A percentile compares a stretch with the other conserved stretches of the same genome.
Evolutionary conservation across 73 alveolate genomes (phyloP).

Genomic region (Tetrahymena thermophila): DNA sequence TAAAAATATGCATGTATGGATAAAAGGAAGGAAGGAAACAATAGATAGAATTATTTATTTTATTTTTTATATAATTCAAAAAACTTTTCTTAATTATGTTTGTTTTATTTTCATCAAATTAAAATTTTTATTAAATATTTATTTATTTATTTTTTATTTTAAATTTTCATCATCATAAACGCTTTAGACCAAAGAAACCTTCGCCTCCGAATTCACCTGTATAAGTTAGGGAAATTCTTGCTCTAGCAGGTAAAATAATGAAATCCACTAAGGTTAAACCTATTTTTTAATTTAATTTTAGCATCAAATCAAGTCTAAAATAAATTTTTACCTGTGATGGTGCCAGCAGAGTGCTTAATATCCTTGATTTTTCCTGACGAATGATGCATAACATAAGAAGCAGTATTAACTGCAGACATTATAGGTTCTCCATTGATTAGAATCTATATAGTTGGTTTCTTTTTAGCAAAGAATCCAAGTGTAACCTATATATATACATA

Average conservation of each 20-base stretch:
- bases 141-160: not conserved
- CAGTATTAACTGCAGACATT: conserved; percentile 59
- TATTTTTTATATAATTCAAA: too few relatives aligned
- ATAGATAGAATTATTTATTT: not conserved
- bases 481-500: not conserved
- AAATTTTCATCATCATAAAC: not conserved
- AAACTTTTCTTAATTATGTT: too few relatives aligned
- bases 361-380: conserved; percentile 77
- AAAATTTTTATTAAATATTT: not conserved
- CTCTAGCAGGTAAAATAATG: conserved; percentile 93
- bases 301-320: too few relatives aligned
- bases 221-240: conserved; percentile 81
- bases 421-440: conserved; percentile 92
- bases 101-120: not conserved
- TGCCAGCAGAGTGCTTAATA: conserved; percentile 86
- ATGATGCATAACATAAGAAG: conserved; percentile 72
- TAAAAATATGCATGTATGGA: too few relatives aligned
- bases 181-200: conserved; percentile 45
- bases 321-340: not conserved
- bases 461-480: conserved; percentile 90
- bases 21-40: too few relatives aligned
- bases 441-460: conserved; percentile 85
- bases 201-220: conserved; percentile 69
- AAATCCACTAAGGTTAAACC: conserved; percentile 94
- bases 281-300: conserved; percentile 6